These are phyloP conservation scores for Schoenoplectus tabernaemontani DNA, from an alignment of 202 grass and related monocot genomes.

Conservation along the genomic window DNA sequence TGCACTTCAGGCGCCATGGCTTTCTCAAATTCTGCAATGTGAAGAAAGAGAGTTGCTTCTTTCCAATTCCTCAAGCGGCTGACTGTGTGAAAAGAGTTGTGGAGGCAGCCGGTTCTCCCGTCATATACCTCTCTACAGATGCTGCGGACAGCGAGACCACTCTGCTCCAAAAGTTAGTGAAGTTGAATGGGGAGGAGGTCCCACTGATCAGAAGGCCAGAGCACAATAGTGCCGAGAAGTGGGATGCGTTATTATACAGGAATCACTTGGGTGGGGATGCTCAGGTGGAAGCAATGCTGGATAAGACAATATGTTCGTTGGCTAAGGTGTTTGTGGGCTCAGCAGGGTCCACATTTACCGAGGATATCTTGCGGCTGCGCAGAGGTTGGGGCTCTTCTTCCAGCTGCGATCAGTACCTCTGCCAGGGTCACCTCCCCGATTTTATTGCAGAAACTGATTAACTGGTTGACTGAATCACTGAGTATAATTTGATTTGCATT, in stretches of 20 bases:
- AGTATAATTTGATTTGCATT: neutral
- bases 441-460: slow-evolving; percentile 64
- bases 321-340: slow-evolving; percentile 77
- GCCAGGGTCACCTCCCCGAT: slow-evolving; percentile 73
- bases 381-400: slow-evolving; percentile 67
- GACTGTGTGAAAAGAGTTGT: slow-evolving; percentile 55
- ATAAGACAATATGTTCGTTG: slow-evolving; percentile 82
- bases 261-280: slow-evolving; percentile 62
- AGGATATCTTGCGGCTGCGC: slow-evolving; percentile 73
- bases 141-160: slow-evolving; percentile 64
- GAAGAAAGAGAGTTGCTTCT: slow-evolving; percentile 95
- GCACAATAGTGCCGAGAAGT: slow-evolving; percentile 68
- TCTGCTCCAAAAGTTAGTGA: slow-evolving; percentile 66
- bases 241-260: slow-evolving; percentile 81
- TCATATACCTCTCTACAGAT: slow-evolving; percentile 90
- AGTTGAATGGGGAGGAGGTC: slow-evolving; percentile 53
- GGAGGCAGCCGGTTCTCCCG: slow-evolving; percentile 62
- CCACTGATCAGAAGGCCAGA: slow-evolving; percentile 79
- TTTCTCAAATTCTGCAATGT: slow-evolving; percentile 96
- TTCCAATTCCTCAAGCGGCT: slow-evolving; percentile 84
- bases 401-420: slow-evolving; percentile 86
- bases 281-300: slow-evolving; percentile 91
- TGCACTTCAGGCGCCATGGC: slow-evolving; percentile 92
- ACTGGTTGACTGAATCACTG: slow-evolving; percentile 9
- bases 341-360: slow-evolving; percentile 82